Evolutionary conservation across 495 filamentous ascomycete species (phyloP).

Genomic region (Pyronema omphalodes): DNA sequence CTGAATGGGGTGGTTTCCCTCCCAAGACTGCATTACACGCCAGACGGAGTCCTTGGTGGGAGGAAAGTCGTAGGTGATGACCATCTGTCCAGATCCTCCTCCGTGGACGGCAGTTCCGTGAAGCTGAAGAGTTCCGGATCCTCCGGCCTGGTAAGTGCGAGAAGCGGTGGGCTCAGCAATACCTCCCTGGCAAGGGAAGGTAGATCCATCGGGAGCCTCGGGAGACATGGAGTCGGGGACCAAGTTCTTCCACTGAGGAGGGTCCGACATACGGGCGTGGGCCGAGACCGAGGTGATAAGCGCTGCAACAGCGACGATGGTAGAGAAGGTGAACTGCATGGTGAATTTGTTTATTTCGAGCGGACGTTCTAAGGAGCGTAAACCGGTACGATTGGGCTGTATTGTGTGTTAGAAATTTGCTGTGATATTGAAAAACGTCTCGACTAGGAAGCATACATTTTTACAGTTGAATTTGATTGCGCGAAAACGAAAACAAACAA

Average conservation of each 20-base stretch:
- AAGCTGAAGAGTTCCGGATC: constrained; percentile 36
- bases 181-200: constrained; percentile 63
- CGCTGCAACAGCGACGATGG: constrained; percentile 33
- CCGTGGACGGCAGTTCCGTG: constrained; percentile 52
- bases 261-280: constrained; percentile 55
- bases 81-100: constrained; percentile 75
- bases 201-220: constrained; percentile 35
- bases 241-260: constrained; percentile 40
- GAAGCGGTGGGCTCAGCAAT: constrained; percentile 7
- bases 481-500: constrained; percentile 12
- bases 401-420: too few relatives aligned
- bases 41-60: constrained; percentile 35
- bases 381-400: not conserved
- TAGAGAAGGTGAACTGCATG: constrained; percentile 30
- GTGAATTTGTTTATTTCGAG: constrained; percentile 18
- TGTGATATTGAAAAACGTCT: not conserved
- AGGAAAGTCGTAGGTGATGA: constrained; percentile 53
- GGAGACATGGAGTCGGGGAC: constrained; percentile 29
- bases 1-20: constrained; percentile 66
- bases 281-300: constrained; percentile 30
- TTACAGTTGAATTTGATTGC: not conserved
- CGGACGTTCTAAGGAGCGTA: not conserved
- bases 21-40: constrained; percentile 32
- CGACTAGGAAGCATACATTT: not conserved
- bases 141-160: constrained; percentile 34